Evolutionary conservation across 352 stramenopile species (phyloP), one percentile per base, ranked within the genome.

Genomic region (Hyaloperonospora brassicae): DNA sequence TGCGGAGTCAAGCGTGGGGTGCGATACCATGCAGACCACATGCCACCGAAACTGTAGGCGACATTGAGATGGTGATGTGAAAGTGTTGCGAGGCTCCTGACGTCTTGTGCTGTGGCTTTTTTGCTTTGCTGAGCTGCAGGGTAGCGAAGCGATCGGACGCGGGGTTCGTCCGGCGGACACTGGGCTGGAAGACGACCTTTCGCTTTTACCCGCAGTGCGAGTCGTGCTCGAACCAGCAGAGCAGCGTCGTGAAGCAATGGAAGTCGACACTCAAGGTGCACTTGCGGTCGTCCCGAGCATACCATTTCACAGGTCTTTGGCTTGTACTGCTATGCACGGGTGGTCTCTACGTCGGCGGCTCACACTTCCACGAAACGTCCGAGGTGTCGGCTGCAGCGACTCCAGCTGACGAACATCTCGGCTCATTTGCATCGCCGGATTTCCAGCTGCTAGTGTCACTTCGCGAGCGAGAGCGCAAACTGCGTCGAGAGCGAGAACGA

Each of bases 161-260:
- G 11, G 47, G 62, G 41, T 50, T 76, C 8, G 60, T 84, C 11
- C 57, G 79, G 4, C 55, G 60, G 14, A 47, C 87, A 7, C 40
- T 72, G 2, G 62, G 81, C 0, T 58, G 63, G 1, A 76, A 88
- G 50, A 82, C 83, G 13, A 53, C 51, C 3, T 88, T 88, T 48
- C 81, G 81, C 12, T 94, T 89, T 60, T 94, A 92, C 47, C 84
- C 84, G 35, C 84, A 94, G 61, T 94, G 84, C 50, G 71, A 86
- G 44, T 57, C 69, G 38, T 94, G 84, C 66, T 94, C 84, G 24
- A 94, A 91, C 61, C 66, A 85, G 50, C 81, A 89, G 50, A 68
- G 58, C 10, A 64, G 50, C 6, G 65, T 84, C 13, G 81, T 89
- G 31, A 88, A 87, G 55, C 70, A 80, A 45, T 78, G 57, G 54